These are phyloP conservation scores for Pseudisothecium myosuroides DNA, from an alignment of 225 moss, liverwort and hornwort genomes.

Conservation along the genomic window DNA sequence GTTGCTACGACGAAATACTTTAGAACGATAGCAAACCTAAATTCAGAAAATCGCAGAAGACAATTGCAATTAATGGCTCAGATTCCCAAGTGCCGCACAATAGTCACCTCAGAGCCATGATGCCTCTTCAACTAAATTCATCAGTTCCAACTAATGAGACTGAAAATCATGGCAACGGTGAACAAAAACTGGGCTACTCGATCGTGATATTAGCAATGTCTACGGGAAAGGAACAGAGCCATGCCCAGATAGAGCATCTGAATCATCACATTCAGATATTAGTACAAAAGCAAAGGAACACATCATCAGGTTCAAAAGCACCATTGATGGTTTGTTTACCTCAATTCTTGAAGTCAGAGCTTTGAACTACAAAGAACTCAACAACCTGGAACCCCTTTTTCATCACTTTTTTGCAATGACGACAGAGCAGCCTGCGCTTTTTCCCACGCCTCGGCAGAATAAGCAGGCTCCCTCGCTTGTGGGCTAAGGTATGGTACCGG, in stretches of 20 bases:
- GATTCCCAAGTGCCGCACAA: background rate
- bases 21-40: background rate
- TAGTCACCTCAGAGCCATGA: background rate
- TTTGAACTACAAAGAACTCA: background rate
- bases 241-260: background rate
- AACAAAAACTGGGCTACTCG: background rate
- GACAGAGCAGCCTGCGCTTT: conserved; percentile 55
- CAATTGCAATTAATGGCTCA: background rate
- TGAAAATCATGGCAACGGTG: background rate
- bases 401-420: conserved; percentile 28
- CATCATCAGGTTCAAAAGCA: background rate
- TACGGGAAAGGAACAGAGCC: background rate
- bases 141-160: background rate
- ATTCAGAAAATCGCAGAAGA: background rate
- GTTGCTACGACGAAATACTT: background rate
- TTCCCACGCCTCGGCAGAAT: conserved; percentile 39
- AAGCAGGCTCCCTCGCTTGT: conserved; percentile 9
- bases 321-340: conserved; percentile 18
- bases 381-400: conserved; percentile 4
- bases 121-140: background rate
- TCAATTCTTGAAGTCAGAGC: conserved; percentile 8
- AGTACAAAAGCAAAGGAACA: background rate
- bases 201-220: background rate
- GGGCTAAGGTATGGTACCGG: conserved; percentile 18
- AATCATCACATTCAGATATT: background rate